phyloP scores from a whole-genome alignment of 495 filamentous ascomycete genomes.

The Penicillium taxi region DNA sequence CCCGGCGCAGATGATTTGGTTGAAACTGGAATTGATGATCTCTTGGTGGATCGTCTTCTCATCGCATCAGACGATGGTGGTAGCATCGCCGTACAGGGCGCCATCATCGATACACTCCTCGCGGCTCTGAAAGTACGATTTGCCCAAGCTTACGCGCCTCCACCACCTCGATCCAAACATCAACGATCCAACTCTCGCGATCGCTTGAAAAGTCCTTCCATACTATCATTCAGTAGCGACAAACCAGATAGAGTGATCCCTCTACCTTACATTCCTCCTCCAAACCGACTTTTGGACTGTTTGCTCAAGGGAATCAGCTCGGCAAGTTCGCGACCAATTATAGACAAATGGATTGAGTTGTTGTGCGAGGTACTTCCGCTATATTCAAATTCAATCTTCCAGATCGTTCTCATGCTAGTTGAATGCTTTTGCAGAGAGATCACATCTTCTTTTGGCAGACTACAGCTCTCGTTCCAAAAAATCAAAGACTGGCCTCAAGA shows the following conservation, averaged over 20 bases:
- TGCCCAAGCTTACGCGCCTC: constrained; percentile 35
- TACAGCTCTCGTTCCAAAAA: constrained; percentile 39
- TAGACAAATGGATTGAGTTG: constrained; percentile 87
- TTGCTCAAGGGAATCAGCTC: constrained; percentile 76
- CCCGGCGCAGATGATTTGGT: constrained; percentile 58
- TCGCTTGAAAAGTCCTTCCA: constrained; percentile 36
- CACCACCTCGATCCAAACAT: constrained; percentile 30
- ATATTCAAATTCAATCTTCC: constrained; percentile 75
- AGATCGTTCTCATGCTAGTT: constrained; percentile 81
- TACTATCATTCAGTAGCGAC: constrained; percentile 43
- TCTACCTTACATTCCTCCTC: constrained; percentile 43
- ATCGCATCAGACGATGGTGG: constrained; percentile 49
- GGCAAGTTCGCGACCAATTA: constrained; percentile 59
- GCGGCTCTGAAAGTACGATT: constrained; percentile 61
- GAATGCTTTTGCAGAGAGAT: constrained; percentile 80
- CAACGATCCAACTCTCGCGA: constrained; percentile 40
- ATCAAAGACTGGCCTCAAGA: constrained; percentile 39
- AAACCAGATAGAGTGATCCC: constrained; percentile 33
- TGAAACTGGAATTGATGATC: constrained; percentile 61
- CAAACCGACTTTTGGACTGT: constrained; percentile 69
- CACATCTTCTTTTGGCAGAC: constrained; percentile 56
- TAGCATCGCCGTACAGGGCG: constrained; percentile 51
- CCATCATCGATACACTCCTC: constrained; percentile 67
- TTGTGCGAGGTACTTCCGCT: constrained; percentile 78
- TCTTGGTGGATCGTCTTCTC: constrained; percentile 62